A percentile compares a stretch with the other conserved stretches of the same genome.
Conservation (phyloP, 805 yeast species). For the Zygosaccharomyces bailii region DNA sequence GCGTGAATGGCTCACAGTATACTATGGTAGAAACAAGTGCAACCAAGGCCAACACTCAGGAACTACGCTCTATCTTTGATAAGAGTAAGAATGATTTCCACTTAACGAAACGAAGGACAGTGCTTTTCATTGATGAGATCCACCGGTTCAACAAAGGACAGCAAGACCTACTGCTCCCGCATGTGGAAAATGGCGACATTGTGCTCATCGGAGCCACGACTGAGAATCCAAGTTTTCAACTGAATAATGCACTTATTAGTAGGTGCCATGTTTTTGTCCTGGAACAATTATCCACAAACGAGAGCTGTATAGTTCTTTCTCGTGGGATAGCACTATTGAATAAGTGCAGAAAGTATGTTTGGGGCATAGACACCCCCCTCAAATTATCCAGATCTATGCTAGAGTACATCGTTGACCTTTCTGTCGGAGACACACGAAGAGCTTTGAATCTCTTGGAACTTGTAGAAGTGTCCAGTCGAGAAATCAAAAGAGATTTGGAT, state of each 20-base stretch:
- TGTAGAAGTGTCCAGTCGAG: constrained; percentile 67
- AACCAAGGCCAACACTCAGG: constrained; percentile 55
- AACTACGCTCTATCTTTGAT: constrained; percentile 59
- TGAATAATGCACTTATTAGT: constrained; percentile 78
- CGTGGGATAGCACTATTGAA: constrained; percentile 61
- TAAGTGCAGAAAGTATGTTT: constrained; percentile 52
- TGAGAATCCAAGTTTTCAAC: constrained; percentile 83
- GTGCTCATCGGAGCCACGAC: constrained; percentile 95
- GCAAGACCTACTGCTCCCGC: constrained; percentile 82
- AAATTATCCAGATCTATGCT: constrained; percentile 54
- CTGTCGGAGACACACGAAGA: constrained; percentile 86
- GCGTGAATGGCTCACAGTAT: constrained; percentile 23
- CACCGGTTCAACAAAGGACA: constrained; percentile 84
- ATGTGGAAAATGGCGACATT: constrained; percentile 78
- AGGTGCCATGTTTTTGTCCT: constrained; percentile 79
- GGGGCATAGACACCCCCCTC: constrained; percentile 39
- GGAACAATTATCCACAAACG: constrained; percentile 46
- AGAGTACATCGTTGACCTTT: constrained; percentile 63
- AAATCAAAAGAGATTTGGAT: constrained; percentile 27
- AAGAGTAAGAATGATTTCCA: constrained; percentile 37
- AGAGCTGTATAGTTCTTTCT: constrained; percentile 50
- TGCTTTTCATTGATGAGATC: constrained; percentile 87
- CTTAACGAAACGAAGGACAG: constrained; percentile 51
- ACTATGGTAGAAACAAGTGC: constrained; percentile 82
- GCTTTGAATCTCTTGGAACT: constrained; percentile 80